Base-by-base conservation (phyloP, 2,329 filamentous ascomycete species). In the Diplodia scrobiculata region DNA sequence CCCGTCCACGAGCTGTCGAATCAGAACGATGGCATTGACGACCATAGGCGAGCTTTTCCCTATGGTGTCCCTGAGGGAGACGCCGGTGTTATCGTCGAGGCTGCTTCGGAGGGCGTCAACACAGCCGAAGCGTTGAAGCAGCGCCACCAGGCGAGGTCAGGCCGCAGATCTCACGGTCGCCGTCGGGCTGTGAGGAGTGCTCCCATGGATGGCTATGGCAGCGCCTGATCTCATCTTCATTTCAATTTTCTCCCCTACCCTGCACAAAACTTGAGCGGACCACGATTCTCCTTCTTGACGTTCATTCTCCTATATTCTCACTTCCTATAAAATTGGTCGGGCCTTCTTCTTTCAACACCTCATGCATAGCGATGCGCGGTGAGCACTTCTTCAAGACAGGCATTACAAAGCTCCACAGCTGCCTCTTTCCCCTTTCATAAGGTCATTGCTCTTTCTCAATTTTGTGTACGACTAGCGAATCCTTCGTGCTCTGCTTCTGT, bases 331-430 rank as follows among this genome's bases (percentile, higher is more conserved):
- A 45, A 62, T 62, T 62, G 58, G 7, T 36, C 58, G 45, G 58
- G 7, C 29, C 7, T 32, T 32, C 45, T 62, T 50, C 19, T 36
- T 50, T 45, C 50, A 14, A 36, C n/a, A 38, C 27, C 17, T 21
- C 45, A 62, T 50, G 58, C 58, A 50, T 62, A 62, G 58, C 58
- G 58, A 62, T 62, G 41, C 27, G n/a, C 58, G 41, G 45, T 41
- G 11, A 62, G 58, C 45, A 13, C 27, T 50, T 45, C 45, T 10
- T 19, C 17, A 50, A 62, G 58, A 62, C 45, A 50, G 58, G 41
- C 45, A 50, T 17, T 25, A 9, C 21, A 25, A 36, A 62, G 58
- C 58, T 62, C 27, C 58, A 50, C 45, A 62, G 41, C 29, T 62
- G 58, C 58, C 38, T 36, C 9, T 4, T n/a, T 21, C 32, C 52